Percentiles rank a stretch among this genome's conserved stretches.
These are phyloP conservation scores for Mycocentrospora acerina DNA, from an alignment of 2,329 filamentous ascomycete genomes.

Conservation along the genomic window DNA sequence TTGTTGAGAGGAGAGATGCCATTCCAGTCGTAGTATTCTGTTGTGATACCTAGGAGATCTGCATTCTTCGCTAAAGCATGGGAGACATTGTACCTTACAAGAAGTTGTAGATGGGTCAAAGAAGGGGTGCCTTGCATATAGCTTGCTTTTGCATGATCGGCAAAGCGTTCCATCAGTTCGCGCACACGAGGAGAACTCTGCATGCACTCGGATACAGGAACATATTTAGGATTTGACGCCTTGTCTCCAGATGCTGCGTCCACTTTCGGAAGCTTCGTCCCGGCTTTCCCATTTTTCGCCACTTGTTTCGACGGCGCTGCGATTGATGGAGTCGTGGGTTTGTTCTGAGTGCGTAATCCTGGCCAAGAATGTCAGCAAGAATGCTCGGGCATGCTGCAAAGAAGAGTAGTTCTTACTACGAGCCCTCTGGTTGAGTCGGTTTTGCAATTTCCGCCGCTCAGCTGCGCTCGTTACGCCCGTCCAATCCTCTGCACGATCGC, in stretches of 20 bases:
- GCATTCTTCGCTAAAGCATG: constrained; percentile 14
- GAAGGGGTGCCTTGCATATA: constrained; percentile 16
- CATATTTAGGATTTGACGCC: not conserved
- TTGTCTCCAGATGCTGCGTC: not conserved
- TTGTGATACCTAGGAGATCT: constrained; percentile 7
- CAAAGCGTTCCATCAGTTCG: constrained; percentile 14
- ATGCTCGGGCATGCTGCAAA: not conserved
- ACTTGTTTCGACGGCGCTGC: not conserved
- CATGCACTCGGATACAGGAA: constrained; percentile 5
- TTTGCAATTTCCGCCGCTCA: constrained; percentile 19
- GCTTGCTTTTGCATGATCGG: constrained; percentile 18
- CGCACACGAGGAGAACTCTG: constrained; percentile 7
- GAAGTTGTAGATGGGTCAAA: constrained; percentile 10
- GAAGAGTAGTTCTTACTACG: constrained; percentile 6
- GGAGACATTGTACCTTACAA: constrained; percentile 16
- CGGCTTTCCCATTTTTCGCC: too few species aligned
- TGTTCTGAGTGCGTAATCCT: not conserved
- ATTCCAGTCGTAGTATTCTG: constrained; percentile 10
- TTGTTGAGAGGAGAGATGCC: constrained; percentile 19
- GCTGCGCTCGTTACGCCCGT: constrained; percentile 15
- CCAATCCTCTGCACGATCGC: constrained; percentile 17
- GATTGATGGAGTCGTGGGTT: not conserved
- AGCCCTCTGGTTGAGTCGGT: constrained; percentile 20
- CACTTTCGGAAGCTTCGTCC: too few species aligned
- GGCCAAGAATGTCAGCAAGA: not conserved